Evolutionary conservation across 352 stramenopile species (phyloP).

Genomic region (Aphanomyces astaci): DNA sequence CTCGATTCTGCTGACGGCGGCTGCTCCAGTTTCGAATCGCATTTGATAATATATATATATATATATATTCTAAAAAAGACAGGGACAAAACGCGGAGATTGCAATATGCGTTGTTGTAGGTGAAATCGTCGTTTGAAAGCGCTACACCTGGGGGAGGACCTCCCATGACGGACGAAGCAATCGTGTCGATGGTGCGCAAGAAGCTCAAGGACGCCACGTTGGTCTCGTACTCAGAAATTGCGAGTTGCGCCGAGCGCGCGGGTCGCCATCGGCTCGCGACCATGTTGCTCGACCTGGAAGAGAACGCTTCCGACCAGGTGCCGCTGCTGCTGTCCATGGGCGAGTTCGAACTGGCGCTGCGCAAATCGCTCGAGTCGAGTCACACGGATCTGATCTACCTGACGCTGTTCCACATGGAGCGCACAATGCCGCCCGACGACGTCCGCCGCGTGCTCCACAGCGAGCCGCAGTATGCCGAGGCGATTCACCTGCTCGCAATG

Average conservation of each 20-base stretch:
- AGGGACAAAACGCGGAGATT: too few relatives aligned
- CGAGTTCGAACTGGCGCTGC: slow-evolving; percentile 84
- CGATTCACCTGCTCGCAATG: slow-evolving; percentile 62
- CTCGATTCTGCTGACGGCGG: too few relatives aligned
- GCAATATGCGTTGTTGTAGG: too few relatives aligned
- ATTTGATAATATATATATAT: too few relatives aligned
- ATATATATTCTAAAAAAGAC: too few relatives aligned
- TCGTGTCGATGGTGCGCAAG: slow-evolving; percentile 76
- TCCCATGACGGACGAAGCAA: slow-evolving; percentile 50
- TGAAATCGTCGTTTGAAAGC: slow-evolving; percentile 18
- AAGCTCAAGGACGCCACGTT: slow-evolving; percentile 75
- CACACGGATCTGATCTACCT: slow-evolving; percentile 87
- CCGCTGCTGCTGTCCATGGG: slow-evolving; percentile 85
- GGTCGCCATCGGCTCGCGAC: slow-evolving; percentile 80
- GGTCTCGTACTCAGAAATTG: slow-evolving; percentile 77
- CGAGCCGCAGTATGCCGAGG: slow-evolving; percentile 61
- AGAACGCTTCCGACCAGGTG: slow-evolving; percentile 83
- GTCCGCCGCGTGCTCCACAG: slow-evolving; percentile 67
- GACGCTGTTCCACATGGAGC: slow-evolving; percentile 81
- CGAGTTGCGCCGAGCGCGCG: slow-evolving; percentile 66
- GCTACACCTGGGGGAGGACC: not conserved
- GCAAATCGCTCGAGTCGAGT: slow-evolving; percentile 83
- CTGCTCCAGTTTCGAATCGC: slow-evolving; percentile 23
- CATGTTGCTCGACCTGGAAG: slow-evolving; percentile 84
- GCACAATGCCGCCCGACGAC: slow-evolving; percentile 67